phyloP scores from a whole-genome alignment of 108 stramenopile genomes.

The Nitzschia sp. region DNA sequence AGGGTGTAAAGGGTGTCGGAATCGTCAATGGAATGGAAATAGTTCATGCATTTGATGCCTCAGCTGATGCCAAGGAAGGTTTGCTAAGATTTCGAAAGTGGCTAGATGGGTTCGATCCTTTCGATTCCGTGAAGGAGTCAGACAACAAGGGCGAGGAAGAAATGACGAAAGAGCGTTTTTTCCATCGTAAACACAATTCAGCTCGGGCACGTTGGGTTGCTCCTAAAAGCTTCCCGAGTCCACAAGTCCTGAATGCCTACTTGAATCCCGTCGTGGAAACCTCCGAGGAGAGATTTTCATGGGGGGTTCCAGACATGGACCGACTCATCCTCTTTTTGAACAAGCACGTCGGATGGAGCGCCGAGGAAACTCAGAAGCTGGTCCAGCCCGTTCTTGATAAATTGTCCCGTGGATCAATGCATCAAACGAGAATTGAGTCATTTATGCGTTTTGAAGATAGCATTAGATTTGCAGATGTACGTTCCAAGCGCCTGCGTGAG shows the following conservation, averaged over 20 bases:
- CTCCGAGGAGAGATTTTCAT: constrained; percentile 67
- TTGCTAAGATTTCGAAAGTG: constrained; percentile 79
- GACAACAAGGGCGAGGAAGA: constrained; percentile 16
- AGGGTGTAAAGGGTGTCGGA: constrained; percentile 95
- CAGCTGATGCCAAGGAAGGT: constrained; percentile 51
- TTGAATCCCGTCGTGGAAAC: constrained; percentile 84
- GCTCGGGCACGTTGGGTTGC: constrained; percentile 83
- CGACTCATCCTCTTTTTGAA: constrained; percentile 67
- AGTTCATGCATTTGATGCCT: constrained; percentile 78
- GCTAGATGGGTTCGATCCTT: constrained; percentile 79
- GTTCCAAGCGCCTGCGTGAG: constrained; percentile 57
- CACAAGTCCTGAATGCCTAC: constrained; percentile 76
- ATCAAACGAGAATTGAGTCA: constrained; percentile 91
- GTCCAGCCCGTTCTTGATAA: constrained; percentile 77
- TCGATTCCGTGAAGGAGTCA: constrained; percentile 30
- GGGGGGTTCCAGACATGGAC: constrained; percentile 83
- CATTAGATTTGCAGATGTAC: constrained; percentile 82
- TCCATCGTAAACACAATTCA: constrained; percentile 79
- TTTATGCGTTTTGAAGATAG: constrained; percentile 94
- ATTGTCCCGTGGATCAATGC: constrained; percentile 27
- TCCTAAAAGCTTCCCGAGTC: constrained; percentile 83
- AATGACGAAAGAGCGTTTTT: constrained; percentile 28
- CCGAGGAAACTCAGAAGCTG: constrained; percentile 67
- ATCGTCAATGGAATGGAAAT: constrained; percentile 99
- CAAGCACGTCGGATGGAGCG: constrained; percentile 79